Evolutionary conservation across 1,139 yeast genomes (phyloP).

Genomic region (Scheffersomyces illinoinensis): DNA sequence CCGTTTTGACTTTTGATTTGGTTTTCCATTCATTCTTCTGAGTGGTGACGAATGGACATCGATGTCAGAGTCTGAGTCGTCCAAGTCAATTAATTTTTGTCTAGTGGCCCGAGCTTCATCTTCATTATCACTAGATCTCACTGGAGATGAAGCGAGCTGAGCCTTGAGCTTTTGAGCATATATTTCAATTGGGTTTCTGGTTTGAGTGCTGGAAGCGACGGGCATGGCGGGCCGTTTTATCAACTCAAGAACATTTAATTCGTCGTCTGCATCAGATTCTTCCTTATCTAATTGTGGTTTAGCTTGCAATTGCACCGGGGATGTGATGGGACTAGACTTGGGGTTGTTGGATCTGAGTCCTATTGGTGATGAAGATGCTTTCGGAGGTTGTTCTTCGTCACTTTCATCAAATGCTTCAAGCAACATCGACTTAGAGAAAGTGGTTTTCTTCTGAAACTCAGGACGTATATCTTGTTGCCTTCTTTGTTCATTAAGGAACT

Average conservation of each 20-base stretch:
- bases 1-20: neutral
- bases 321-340: conserved; percentile 34
- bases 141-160: conserved; percentile 26
- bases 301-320: conserved; percentile 26
- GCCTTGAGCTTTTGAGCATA: conserved; percentile 36
- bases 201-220: conserved; percentile 1
- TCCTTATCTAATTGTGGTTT: conserved; percentile 8
- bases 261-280: conserved; percentile 11
- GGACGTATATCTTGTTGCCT: conserved; percentile 36
- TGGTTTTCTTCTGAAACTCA: conserved; percentile 27
- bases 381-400: conserved; percentile 20
- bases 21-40: conserved; percentile 1
- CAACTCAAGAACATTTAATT: conserved; percentile 18
- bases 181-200: conserved; percentile 33
- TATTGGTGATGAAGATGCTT: conserved; percentile 1
- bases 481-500: conserved; percentile 38
- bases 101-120: conserved; percentile 6
- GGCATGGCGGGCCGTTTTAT: conserved; percentile 6
- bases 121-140: conserved; percentile 8
- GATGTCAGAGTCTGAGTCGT: conserved; percentile 21
- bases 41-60: conserved; percentile 13
- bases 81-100: conserved; percentile 22
- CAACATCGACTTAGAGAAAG: conserved; percentile 34
- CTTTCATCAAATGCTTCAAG: conserved; percentile 36
- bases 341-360: conserved; percentile 8